Evolutionary conservation across 164 flowering plant genomes (phyloP), one percentile per base, ranked within the genome.

Genomic region (Brasenia schreberi): DNA sequence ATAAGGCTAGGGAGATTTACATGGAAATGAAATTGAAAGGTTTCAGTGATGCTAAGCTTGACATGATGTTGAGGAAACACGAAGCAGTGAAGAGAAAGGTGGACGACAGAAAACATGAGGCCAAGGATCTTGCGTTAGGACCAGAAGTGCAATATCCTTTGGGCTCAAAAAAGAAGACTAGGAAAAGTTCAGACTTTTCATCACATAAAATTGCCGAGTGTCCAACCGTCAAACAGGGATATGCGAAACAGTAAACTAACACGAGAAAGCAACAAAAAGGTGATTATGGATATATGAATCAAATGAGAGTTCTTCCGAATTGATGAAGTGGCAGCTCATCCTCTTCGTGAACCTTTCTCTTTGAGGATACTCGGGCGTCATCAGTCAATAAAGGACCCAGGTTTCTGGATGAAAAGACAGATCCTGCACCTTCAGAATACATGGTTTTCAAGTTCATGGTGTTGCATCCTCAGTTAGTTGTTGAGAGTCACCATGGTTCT

Each of bases 11-110:
- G 72, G 88, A 84, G 64, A 72, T 84, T 23, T 78, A 86, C 70
- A 64, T 65, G 62, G 91, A 88, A 77, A 90, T 90, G 96, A 81
- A 27, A 58, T 75, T 78, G 11, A 79, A 71, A 18, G 88, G 89
- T 68, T 42, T 52, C 12, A 85, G 75, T 65, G 89, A 93, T 75
- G 96, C 97, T 64, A 85, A 82, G 74, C 75, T 90, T 9, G 73
- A 77, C 72, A 83, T 78, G 73, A 80, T 88, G 19, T 71, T 90
- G 69, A 76, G 73, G 68, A 75, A 71, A 59, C 71, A 76, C 18
- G 71, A 61, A 12, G 27, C 63, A 61, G 63, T 18, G 63, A 61
- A 11, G 18, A 23, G 63, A 10, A 61, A 61, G 12, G 18, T 11
- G 63, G 18, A 18, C 18, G 10, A 18, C 10, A n/a, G 5, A 61